Conservation (phyloP, 2,329 filamentous ascomycete genomes). For the Dactylellina sp. region DNA sequence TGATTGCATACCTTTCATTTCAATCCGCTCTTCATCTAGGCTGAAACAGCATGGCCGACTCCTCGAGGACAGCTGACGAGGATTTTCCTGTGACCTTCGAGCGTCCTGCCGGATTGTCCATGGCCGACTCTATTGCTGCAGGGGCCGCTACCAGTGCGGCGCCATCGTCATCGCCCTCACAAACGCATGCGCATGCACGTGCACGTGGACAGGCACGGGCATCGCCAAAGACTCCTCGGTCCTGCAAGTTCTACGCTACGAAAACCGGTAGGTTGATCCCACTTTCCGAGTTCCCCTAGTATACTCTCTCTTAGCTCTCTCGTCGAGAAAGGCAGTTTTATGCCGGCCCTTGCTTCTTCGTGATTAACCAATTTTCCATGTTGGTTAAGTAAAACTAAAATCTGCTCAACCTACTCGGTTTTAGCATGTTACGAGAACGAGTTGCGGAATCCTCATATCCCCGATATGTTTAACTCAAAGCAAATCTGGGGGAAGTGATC, state of each 20-base stretch:
- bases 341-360: conserved; percentile 13
- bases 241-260: conserved; percentile 50
- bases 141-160: conserved; percentile 38
- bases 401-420: conserved; percentile 14
- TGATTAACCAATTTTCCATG: conserved; percentile 30
- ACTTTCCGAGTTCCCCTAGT: conserved; percentile 49
- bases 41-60: conserved; percentile 49
- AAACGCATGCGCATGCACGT: conserved; percentile 28
- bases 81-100: conserved; percentile 52
- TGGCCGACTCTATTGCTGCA: conserved; percentile 15
- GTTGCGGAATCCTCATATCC: background rate
- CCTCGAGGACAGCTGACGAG: conserved; percentile 50
- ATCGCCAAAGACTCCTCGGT: conserved; percentile 26
- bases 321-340: conserved; percentile 18
- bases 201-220: conserved; percentile 44
- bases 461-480: background rate
- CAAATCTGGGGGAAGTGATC: conserved; percentile 35
- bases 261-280: conserved; percentile 48
- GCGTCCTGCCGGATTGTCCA: conserved; percentile 42
- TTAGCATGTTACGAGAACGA: conserved; percentile 45
- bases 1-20: conserved; percentile 5
- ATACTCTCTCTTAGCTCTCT: conserved; percentile 5
- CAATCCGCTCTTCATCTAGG: background rate
- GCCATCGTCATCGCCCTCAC: conserved; percentile 35
- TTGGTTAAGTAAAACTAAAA: background rate